phyloP scores from a whole-genome alignment of 2,329 filamentous ascomycete genomes.

The Cladophialophora exuberans region DNA sequence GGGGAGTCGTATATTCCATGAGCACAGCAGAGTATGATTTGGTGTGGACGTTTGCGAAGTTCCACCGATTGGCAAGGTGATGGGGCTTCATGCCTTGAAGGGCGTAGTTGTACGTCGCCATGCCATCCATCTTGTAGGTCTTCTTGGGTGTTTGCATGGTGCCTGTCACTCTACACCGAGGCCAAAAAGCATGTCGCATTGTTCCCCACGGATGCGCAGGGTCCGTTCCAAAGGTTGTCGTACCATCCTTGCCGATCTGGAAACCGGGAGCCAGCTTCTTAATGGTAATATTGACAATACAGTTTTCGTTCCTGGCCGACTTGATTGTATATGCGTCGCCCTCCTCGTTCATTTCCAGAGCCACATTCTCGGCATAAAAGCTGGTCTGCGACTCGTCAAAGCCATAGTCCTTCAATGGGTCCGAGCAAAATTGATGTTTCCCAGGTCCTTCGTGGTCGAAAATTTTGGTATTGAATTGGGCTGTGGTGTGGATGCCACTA shows the following conservation, averaged over 20 bases:
- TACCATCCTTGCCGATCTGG: constrained; percentile 81
- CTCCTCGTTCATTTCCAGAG: constrained; percentile 83
- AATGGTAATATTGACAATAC: constrained; percentile 84
- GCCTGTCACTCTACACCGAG: constrained; percentile 78
- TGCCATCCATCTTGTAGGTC: constrained; percentile 78
- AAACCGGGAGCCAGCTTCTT: constrained; percentile 78
- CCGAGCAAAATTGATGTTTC: constrained; percentile 81
- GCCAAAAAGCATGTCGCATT: constrained; percentile 95
- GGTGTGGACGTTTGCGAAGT: constrained; percentile 89
- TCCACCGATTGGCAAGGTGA: constrained; percentile 90
- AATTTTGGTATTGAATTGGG: constrained; percentile 93
- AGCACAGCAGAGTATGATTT: constrained; percentile 83
- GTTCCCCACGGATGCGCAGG: constrained; percentile 83
- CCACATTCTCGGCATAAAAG: constrained; percentile 85
- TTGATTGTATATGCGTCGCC: constrained; percentile 85
- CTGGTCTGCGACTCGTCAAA: constrained; percentile 82
- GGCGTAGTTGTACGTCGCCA: constrained; percentile 78
- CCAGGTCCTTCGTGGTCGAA: constrained; percentile 75
- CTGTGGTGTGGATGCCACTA: constrained; percentile 86
- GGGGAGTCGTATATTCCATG: constrained; percentile 95
- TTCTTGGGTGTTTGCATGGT: constrained; percentile 82
- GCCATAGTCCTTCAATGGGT: constrained; percentile 74
- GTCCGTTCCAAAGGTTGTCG: constrained; percentile 83
- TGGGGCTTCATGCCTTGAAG: constrained; percentile 99
- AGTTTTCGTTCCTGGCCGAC: constrained; percentile 78